Conservation (phyloP, 2,329 filamentous ascomycete genomes). For the Cladophialophora psammophila region DNA sequence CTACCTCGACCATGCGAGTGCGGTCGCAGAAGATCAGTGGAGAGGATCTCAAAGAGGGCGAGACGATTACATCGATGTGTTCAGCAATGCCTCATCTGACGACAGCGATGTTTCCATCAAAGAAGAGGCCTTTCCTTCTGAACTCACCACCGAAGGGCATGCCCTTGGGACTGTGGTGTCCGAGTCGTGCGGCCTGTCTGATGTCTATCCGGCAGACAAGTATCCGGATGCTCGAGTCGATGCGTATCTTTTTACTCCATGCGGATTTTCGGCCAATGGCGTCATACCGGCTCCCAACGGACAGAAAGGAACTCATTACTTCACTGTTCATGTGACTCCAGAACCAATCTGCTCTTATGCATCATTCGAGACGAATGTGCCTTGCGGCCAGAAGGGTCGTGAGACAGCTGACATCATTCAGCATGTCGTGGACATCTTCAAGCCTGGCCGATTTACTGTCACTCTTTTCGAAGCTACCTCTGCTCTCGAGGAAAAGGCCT, state of each 20-base stretch:
- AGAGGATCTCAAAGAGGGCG: conserved; percentile 72
- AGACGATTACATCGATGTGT: conserved; percentile 72
- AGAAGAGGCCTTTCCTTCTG: conserved; percentile 69
- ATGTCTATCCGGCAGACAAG: conserved; percentile 83
- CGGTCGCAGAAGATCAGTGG: conserved; percentile 83
- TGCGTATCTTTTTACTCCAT: conserved; percentile 94
- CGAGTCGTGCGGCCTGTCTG: conserved; percentile 84
- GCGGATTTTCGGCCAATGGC: conserved; percentile 96
- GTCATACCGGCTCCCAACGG: conserved; percentile 80
- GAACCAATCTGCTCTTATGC: conserved; percentile 97
- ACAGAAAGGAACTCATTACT: conserved; percentile 77
- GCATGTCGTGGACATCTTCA: conserved; percentile 94
- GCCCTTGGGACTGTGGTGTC: conserved; percentile 91
- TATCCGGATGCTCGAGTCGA: conserved; percentile 95
- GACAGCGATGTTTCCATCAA: conserved; percentile 65
- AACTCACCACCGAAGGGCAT: conserved; percentile 90
- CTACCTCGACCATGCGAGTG: conserved; percentile 82
- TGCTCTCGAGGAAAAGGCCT: conserved; percentile 49
- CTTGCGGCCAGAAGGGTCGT: conserved; percentile 83
- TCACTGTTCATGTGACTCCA: conserved; percentile 97
- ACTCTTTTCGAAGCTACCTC: conserved; percentile 93
- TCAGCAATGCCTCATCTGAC: conserved; percentile 74
- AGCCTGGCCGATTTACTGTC: conserved; percentile 95
- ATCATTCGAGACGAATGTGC: conserved; percentile 98
- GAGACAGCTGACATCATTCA: conserved; percentile 90